A percentile compares a stretch with the other conserved stretches of the same genome.
Evolutionary conservation across 371 early-diverging fungal species (phyloP).

Genomic region (Mortierella sp.): DNA sequence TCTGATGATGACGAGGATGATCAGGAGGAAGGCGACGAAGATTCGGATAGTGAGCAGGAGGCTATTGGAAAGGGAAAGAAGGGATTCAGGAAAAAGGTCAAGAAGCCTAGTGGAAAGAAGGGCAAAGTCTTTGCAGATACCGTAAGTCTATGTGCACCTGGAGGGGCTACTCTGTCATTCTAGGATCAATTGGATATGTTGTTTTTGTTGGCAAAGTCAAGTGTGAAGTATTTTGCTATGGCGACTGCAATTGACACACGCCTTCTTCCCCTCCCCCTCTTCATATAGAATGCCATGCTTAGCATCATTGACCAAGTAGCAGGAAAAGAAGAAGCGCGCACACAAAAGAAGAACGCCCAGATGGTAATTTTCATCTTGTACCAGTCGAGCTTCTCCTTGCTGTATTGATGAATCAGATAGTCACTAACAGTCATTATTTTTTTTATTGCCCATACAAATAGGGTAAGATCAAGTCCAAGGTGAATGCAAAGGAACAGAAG

Average conservation of each 20-base stretch:
- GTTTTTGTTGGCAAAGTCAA: not conserved
- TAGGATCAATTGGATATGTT: not conserved
- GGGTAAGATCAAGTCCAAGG: constrained; percentile 55
- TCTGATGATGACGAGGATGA: constrained; percentile 19
- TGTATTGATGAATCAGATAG: not conserved
- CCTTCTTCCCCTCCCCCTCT: too few relatives aligned
- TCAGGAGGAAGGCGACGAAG: constrained; percentile 25
- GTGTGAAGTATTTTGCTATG: not conserved
- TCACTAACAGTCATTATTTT: not conserved
- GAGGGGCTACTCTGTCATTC: not conserved
- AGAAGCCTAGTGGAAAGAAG: constrained; percentile 58
- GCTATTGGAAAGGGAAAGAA: constrained; percentile 42
- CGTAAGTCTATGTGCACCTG: constrained; percentile 20
- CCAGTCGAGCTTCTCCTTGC: not conserved
- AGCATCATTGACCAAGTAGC: constrained; percentile 55
- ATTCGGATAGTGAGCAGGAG: constrained; percentile 17
- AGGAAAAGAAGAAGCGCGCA: constrained; percentile 52
- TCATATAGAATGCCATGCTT: constrained; percentile 41
- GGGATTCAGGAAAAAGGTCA: constrained; percentile 48
- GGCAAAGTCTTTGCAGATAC: constrained; percentile 56
- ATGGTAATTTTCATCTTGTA: constrained; percentile 27
- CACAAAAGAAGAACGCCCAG: constrained; percentile 33
- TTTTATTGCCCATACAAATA: not conserved
- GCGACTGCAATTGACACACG: not conserved
- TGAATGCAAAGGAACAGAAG: constrained; percentile 41